Evolutionary conservation across 805 yeast genomes (phyloP).

Genomic region (Candida silvicultrix): DNA sequence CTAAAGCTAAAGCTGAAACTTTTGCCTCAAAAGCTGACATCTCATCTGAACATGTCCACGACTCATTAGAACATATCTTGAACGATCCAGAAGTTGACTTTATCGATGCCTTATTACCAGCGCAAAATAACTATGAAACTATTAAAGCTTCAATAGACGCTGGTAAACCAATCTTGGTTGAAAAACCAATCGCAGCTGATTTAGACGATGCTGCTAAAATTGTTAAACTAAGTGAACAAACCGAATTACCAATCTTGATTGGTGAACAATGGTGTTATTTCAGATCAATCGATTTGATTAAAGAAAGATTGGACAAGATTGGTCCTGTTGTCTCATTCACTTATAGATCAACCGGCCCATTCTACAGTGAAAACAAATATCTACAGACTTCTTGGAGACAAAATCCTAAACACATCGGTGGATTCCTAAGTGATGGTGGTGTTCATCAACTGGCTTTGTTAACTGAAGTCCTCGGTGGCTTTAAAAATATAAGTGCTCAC

Average conservation of each 20-base stretch:
- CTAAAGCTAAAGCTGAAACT: conserved; percentile 72
- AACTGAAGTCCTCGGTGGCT: conserved; percentile 74
- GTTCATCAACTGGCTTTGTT: conserved; percentile 90
- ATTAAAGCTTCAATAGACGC: conserved; percentile 65
- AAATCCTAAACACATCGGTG: conserved; percentile 89
- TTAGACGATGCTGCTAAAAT: conserved; percentile 75
- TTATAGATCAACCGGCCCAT: conserved; percentile 70
- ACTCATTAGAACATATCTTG: conserved; percentile 57
- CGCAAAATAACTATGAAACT: conserved; percentile 64
- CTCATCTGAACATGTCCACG: conserved; percentile 44
- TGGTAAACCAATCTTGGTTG: conserved; percentile 75
- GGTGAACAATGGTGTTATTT: conserved; percentile 85
- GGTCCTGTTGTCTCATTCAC: conserved; percentile 69
- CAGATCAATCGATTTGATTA: conserved; percentile 49
- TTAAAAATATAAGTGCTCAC: conserved; percentile 64
- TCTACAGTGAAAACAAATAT: conserved; percentile 54
- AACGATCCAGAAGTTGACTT: conserved; percentile 63
- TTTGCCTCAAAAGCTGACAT: conserved; percentile 65
- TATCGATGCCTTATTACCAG: conserved; percentile 88
- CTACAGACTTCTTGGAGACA: conserved; percentile 78
- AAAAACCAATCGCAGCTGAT: conserved; percentile 90
- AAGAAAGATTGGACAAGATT: conserved; percentile 56
- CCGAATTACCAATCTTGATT: conserved; percentile 65
- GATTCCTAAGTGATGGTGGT: conserved; percentile 91
- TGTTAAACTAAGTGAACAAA: conserved; percentile 54